phyloP scores from a whole-genome alignment of 2,329 filamentous ascomycete species.

The Anthostomella pinea region DNA sequence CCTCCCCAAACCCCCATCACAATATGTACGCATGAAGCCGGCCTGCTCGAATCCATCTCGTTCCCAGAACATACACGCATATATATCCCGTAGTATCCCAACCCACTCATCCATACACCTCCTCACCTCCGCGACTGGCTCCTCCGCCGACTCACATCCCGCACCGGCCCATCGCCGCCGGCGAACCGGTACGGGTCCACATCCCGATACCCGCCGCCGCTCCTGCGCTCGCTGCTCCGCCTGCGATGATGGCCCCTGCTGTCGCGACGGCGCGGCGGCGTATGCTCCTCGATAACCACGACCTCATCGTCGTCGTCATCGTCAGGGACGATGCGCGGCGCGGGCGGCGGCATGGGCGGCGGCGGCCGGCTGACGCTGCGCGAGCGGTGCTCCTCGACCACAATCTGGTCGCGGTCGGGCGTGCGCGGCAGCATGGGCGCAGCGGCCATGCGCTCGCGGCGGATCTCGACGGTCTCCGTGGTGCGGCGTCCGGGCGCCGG shows the following conservation, averaged over 20 bases:
- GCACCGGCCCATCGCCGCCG: conserved; percentile 27
- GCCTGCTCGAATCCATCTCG: too few relatives aligned
- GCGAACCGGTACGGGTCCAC: conserved; percentile 32
- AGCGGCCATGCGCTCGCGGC: conserved; percentile 16
- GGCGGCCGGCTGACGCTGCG: conserved; percentile 6
- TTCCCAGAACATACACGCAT: neutral
- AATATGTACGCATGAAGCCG: too few relatives aligned
- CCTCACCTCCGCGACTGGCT: conserved; percentile 31
- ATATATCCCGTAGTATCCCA: neutral
- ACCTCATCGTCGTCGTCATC: conserved; percentile 36
- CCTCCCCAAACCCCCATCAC: too few relatives aligned
- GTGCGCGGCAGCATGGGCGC: neutral
- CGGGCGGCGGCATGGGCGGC: conserved; percentile 7
- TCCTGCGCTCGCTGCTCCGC: conserved; percentile 24
- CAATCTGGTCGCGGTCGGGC: conserved; percentile 24
- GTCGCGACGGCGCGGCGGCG: conserved; percentile 24
- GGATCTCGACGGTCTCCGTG: conserved; percentile 31
- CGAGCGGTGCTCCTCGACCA: conserved; percentile 27
- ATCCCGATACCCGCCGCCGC: conserved; percentile 28
- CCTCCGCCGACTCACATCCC: conserved; percentile 32
- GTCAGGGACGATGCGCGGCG: conserved; percentile 23
- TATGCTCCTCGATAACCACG: conserved; percentile 36
- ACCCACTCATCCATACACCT: neutral
- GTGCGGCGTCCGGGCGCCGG: conserved; percentile 10
- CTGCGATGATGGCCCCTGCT: conserved; percentile 24